Base-by-base conservation (phyloP, 768 basidiomycete genomes). In the Sarcodon aspratus region DNA sequence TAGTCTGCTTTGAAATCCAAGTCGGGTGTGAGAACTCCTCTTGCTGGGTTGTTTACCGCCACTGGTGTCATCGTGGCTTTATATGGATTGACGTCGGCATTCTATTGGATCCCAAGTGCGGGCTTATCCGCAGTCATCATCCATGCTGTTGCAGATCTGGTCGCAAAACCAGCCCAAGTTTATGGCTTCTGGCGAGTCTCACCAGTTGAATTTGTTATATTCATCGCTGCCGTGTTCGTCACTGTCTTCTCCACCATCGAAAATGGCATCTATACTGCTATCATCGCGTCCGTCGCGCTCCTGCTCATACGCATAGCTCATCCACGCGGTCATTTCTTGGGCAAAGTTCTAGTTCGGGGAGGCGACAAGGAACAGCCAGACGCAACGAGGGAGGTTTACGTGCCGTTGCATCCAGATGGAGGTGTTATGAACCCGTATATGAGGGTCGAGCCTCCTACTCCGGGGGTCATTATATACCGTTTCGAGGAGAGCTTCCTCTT, bases 191-290 rank as follows among this genome's bases (percentile, higher is more conserved):
- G 96, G 96, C 80, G 89, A 31, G 82, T 95, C 18, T 88, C 87
- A 0, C 96, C 96, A 0, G 67, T 97, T 45, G 96, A 99, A 59
- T 93, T 88, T 66, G 33, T 93, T 56, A 93, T 95, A 59, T 95
- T 85, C 80, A 58, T 68, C 21, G 91, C 89, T 1, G 86, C 88
- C 13, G 93, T 95, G 15, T 67, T 95, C 38, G 81, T 91, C 56
- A 93, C 92, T 8, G 64, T 99, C 44, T 98, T 98, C 71, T 82
- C 87, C n/a, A 78, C 80, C 17, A 94, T 98, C 57, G 96, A 98
- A 65, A 74, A 91, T 49, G 94, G 94, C 18, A 90, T 93, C 57
- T 93, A 93, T 63, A 78, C 82, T 47, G 90, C 93, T 9, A 81
- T 98, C 55, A 65, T 69, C n/a, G 72, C 85, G 1, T 95, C 93